A percentile compares a stretch with the other conserved stretches of the same genome.
Conservation (phyloP, 1,284 basidiomycete species). For the Rhodotorula sp. region DNA sequence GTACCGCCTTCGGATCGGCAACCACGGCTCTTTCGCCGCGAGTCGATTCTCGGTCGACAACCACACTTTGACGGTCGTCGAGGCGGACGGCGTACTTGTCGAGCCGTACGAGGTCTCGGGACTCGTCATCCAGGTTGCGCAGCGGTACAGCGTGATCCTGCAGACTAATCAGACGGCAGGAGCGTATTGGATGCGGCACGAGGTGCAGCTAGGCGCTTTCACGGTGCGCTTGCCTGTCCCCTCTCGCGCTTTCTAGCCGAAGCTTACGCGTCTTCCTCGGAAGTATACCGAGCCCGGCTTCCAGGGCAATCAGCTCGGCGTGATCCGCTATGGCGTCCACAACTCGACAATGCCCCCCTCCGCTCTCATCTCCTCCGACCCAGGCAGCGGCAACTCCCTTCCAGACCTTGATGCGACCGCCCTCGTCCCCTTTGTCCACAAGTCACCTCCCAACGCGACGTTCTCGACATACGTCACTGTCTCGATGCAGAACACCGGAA, state of each 20-base stretch:
- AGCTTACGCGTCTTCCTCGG: too few relatives aligned
- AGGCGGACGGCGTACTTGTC: constrained; percentile 56
- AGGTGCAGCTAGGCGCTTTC: constrained; percentile 49
- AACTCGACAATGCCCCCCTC: constrained; percentile 12
- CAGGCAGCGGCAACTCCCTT: background rate
- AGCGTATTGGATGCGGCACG: constrained; percentile 54
- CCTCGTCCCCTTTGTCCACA: background rate
- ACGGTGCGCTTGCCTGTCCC: constrained; percentile 22
- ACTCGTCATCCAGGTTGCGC: constrained; percentile 53
- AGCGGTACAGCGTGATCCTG: constrained; percentile 57
- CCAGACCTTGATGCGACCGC: background rate
- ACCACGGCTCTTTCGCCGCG: constrained; percentile 51
- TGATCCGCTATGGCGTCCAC: constrained; percentile 47
- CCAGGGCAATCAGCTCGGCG: constrained; percentile 49
- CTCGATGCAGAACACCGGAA: constrained; percentile 49
- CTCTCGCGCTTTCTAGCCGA: too few relatives aligned
- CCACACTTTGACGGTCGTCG: constrained; percentile 55
- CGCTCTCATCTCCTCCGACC: background rate
- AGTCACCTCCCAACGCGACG: constrained; percentile 28
- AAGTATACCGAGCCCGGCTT: constrained; percentile 49
- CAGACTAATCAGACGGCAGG: constrained; percentile 48
- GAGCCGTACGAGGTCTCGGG: constrained; percentile 50
- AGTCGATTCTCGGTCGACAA: constrained; percentile 54
- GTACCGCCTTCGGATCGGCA: constrained; percentile 33
- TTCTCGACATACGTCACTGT: constrained; percentile 44